Evolutionary conservation across 306 rosid species (phyloP), one percentile per base, ranked within the genome.

Genomic region (Castanopsis chinensis): DNA sequence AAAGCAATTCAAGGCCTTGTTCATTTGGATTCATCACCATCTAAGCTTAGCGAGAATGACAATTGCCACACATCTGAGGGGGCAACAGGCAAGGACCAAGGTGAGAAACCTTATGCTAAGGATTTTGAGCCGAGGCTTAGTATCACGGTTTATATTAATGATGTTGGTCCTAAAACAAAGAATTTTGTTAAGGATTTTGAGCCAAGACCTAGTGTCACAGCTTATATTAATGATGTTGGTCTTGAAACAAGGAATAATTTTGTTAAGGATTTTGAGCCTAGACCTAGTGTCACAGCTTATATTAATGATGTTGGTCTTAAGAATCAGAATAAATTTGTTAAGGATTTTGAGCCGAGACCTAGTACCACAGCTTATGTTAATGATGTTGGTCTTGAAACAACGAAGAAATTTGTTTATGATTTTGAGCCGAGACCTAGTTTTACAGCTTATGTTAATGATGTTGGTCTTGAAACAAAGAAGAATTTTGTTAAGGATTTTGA

Each of bases 61-160:
- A 14, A 75, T 5, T 75, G 84, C 37, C 35, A 72, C 71, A 9
- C 71, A 32, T 19, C 71, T 14, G 9, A 2, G 25, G 51, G 6
- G 15, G 43, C 71, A 32, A 65, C 12, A 35, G 19, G 37, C 49
- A 67, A 33, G 6, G 8, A 30, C 21, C 12, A 64, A 49, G 17
- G 18, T 23, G 73, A 30, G 52, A 69, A 37, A 53, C 15, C 33
- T 65, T 74, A 73, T 19, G 20, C 30, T 4, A 21, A 17, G 0
- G 83, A 85, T 10, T 81, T 81, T 45, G 78, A 85, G 43, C 78
- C 80, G 0, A 75, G 82, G 23, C 81, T 77, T 2, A 76, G 14
- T 20, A 0, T 12, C 17, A 5, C 77, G 12, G 18, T 41, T 12
- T 74, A 80, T 35, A 28, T 12, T 41, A 37, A 74, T 33, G 82